These are phyloP conservation scores for Alternaria sp. DNA, from an alignment of 2,329 filamentous ascomycete species.

Conservation along the genomic window DNA sequence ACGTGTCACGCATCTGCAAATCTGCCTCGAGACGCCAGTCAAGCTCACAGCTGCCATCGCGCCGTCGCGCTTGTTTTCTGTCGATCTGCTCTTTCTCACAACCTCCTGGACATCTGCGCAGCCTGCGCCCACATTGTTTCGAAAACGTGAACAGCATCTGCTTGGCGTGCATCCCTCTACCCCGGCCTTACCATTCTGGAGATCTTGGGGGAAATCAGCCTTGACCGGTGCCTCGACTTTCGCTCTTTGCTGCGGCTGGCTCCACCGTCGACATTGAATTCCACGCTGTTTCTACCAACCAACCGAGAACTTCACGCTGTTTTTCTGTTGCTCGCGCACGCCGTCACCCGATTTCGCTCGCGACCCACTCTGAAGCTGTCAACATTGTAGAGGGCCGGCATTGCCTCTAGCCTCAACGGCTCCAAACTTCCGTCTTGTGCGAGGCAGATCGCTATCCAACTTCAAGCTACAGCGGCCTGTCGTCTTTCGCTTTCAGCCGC, in stretches of 20 bases:
- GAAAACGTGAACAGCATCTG: constrained; percentile 26
- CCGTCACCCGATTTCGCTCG: constrained; percentile 30
- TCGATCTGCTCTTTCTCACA: constrained; percentile 26
- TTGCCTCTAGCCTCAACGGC: constrained; percentile 44
- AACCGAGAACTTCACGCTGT: constrained; percentile 24
- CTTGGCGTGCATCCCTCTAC: constrained; percentile 42
- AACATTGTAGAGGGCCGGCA: constrained; percentile 39
- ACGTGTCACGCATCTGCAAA: constrained; percentile 42
- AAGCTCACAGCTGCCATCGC: constrained; percentile 40
- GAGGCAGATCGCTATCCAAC: constrained; percentile 45
- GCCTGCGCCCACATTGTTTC: constrained; percentile 28
- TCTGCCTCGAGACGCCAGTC: constrained; percentile 46
- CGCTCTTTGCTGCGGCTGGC: constrained; percentile 42
- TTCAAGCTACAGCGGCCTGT: constrained; percentile 37
- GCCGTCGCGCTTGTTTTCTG: constrained; percentile 41
- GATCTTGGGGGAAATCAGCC: constrained; percentile 44
- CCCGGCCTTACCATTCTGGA: constrained; percentile 34
- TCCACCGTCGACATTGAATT: constrained; percentile 33
- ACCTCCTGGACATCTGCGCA: constrained; percentile 25
- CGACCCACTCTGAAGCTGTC: constrained; percentile 36
- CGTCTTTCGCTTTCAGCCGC: constrained; percentile 31
- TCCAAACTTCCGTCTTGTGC: constrained; percentile 35
- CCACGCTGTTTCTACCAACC: constrained; percentile 34
- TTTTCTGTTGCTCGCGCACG: constrained; percentile 32
- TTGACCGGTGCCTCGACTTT: constrained; percentile 46